Evolutionary conservation across 2,329 filamentous ascomycete species (phyloP), one percentile per base, ranked within the genome.

Genomic region (Penicillium italicum): DNA sequence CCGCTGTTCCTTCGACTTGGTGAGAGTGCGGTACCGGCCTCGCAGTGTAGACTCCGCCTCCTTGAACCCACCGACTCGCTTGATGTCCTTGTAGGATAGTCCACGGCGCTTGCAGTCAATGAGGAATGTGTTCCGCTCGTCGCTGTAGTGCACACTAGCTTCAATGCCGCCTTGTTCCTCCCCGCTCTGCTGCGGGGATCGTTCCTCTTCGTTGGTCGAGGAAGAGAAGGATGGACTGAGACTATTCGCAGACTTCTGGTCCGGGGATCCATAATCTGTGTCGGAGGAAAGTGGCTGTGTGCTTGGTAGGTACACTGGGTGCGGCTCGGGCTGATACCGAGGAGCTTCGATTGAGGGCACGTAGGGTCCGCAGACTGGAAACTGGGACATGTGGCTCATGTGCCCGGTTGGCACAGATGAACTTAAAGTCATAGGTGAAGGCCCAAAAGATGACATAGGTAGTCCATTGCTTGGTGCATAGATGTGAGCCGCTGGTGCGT

Each of bases 31-130:
- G 53, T 74, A 79, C 20, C 77, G 70, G 2, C 77, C 77, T 26
- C 77, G 73, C 3, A 80, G 66, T 1, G 77, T 80, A 4, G 77
- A 80, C 51, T 79, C 77, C 0, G 77, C 76, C 56, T 79, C 77
- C 24, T 69, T 70, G 57, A 79, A 78, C 0, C 68, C 66, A 1
- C 75, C 74, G 2, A 70, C 62, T 22, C 67, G 66, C 56, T 78
- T 79, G 61, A 80, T 80, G 10, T 78, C 72, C 52, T 75, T 77
- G 66, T 80, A 80, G 1, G 77, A 78, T 24, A 77, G 65, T 0
- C 76, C 77, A 9, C 68, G 64, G 4, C 64, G 66, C 56, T 78
- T 78, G 55, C 69, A 74, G 10, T 69, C 60, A 10, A 80, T 67
- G 5, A 80, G 62, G 45, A 76, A 73, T 4, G 64, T 65, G 55